Base-by-base conservation (phyloP, 108 stramenopile genomes). In the Cyclotella sp. region DNA sequence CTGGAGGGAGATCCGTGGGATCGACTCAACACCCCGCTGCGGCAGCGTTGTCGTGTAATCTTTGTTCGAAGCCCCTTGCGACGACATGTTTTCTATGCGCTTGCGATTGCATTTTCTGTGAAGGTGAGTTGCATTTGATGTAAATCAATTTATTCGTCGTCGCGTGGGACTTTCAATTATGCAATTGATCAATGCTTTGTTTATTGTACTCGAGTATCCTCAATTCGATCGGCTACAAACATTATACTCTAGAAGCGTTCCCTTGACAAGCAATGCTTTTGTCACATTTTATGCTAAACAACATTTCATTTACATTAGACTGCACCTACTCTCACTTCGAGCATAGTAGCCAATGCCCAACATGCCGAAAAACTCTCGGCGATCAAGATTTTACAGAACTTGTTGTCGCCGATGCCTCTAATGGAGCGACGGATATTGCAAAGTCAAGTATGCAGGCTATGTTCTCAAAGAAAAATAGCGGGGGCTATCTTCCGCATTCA, bases 251-350 rank as follows among this genome's bases (percentile, higher is more conserved):
- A 34, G 4, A 34, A 34, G 6, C 34, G n/a, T 21, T 27, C 9
- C 54, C 24, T 26, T 34, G 34, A 18, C 0, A 3, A 8, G 16
- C 51, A 34, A 69, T 21, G 15, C 7, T 54, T 13, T 55, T n/a
- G 26, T 57, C 62, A 34, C 27, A 27, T n/a, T 47, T 65, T 30
- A 15, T 34, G 22, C 19, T 28, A 44, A 21, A 16, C 16, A 22
- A 19, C 9, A 0, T 14, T 49, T 26, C 18, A 57, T 45, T 52
- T 46, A 30, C 11, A 22, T 46, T 19, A 91, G 92, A 91, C 57
- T 93, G 92, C 63, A 93, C 92, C 3, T 91, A 93, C 68, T 77
- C 76, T 29, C 92, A 93, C 63, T 93, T 93, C 69, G 84, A 86
- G 63, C 57, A 77, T 10, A 90, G 75, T 60, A 79, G 84, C 19